phyloP scores from a whole-genome alignment of 805 yeast genomes.

The Candida takata region DNA sequence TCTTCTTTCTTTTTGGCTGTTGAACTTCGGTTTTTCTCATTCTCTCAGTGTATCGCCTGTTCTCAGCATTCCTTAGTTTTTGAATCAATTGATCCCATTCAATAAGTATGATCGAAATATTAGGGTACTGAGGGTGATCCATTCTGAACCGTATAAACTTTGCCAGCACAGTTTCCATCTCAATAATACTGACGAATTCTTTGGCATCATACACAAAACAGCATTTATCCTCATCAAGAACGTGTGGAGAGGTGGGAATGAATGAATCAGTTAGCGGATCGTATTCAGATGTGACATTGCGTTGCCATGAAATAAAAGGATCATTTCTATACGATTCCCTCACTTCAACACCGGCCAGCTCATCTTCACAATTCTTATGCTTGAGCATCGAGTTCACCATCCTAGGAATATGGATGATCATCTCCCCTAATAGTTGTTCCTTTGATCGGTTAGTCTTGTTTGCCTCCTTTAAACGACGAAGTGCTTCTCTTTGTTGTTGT shows the following conservation, averaged over 20 bases:
- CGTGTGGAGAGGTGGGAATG: constrained; percentile 40
- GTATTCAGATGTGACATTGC: constrained; percentile 43
- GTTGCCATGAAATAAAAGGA: constrained; percentile 38
- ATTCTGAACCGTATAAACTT: constrained; percentile 19
- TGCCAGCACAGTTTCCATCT: constrained; percentile 21
- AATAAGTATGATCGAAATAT: constrained; percentile 38
- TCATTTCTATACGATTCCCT: constrained; percentile 15
- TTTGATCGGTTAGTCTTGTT: constrained; percentile 37
- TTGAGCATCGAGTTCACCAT: constrained; percentile 25
- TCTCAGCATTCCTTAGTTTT: constrained; percentile 37
- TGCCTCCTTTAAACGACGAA: constrained; percentile 22
- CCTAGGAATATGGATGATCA: constrained; percentile 38
- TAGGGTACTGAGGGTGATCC: constrained; percentile 18
- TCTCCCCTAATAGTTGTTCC: constrained; percentile 44
- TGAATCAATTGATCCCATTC: constrained; percentile 42
- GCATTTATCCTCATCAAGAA: constrained; percentile 35
- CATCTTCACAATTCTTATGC: constrained; percentile 18
- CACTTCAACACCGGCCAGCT: constrained; percentile 21
- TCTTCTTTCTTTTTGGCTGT: constrained; percentile 2
- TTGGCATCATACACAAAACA: constrained; percentile 42
- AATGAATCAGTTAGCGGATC: constrained; percentile 43
- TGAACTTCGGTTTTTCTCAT: constrained; percentile 22
- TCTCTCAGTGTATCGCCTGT: constrained; percentile 35
- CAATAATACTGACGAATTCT: constrained; percentile 33
- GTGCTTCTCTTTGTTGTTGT: constrained; percentile 7